These are phyloP conservation scores for Phycomyces nitens DNA, from an alignment of 192 early-diverging fungal genomes.

Conservation along the genomic window DNA sequence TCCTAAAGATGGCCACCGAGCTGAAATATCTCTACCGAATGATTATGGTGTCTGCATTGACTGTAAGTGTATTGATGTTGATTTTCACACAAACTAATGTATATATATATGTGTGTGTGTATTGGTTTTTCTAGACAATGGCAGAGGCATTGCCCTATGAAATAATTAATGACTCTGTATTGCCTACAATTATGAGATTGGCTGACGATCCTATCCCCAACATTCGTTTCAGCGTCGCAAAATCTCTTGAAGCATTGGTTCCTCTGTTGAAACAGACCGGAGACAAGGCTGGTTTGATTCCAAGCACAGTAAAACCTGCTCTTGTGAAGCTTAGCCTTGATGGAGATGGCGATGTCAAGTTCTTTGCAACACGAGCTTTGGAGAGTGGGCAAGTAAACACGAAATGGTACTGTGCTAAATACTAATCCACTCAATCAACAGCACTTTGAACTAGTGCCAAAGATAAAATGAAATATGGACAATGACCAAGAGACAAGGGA, in stretches of 20 bases:
- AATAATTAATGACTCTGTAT: slow-evolving; percentile 82
- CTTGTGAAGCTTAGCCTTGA: slow-evolving; percentile 85
- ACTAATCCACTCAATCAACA: slow-evolving; percentile 3
- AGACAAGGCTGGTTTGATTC: slow-evolving; percentile 58
- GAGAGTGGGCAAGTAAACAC: slow-evolving; percentile 28
- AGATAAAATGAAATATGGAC: background rate
- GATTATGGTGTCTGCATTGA: slow-evolving; percentile 96
- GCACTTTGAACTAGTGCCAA: slow-evolving; percentile 4
- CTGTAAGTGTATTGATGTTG: slow-evolving; percentile 49
- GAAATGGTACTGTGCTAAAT: background rate
- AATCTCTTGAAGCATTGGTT: slow-evolving; percentile 83
- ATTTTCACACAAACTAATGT: slow-evolving; percentile 4
- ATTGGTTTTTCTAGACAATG: slow-evolving; percentile 60
- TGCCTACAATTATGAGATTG: slow-evolving; percentile 83
- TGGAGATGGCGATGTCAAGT: slow-evolving; percentile 90
- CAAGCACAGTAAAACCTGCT: slow-evolving; percentile 73
- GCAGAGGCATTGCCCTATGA: slow-evolving; percentile 82
- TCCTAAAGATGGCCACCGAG: slow-evolving; percentile 84
- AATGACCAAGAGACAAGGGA: slow-evolving; percentile 3
- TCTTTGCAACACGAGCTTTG: slow-evolving; percentile 81
- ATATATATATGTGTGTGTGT: too few species aligned
- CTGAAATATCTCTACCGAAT: slow-evolving; percentile 95
- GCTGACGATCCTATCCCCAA: slow-evolving; percentile 96
- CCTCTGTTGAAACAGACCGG: slow-evolving; percentile 67
- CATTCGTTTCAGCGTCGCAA: slow-evolving; percentile 99